A percentile compares a stretch with the other conserved stretches of the same genome.
These are phyloP conservation scores for Aquilaria agallochum DNA, from an alignment of 441 rosid species.

Conservation along the genomic window DNA sequence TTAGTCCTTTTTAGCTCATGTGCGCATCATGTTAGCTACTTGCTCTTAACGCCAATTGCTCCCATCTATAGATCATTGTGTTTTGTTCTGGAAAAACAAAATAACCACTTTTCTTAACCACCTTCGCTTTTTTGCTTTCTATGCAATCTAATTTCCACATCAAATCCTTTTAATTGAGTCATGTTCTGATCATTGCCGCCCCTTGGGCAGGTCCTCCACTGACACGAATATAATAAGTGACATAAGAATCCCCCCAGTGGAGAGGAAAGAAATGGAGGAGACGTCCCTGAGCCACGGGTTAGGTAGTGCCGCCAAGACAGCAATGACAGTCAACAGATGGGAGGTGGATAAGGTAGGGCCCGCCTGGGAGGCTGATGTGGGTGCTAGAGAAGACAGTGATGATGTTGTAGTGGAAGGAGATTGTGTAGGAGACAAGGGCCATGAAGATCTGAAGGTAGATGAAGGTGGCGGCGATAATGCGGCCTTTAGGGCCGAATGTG, in stretches of 20 bases:
- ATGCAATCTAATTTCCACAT: no score
- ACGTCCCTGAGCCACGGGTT: slow-evolving; percentile 70
- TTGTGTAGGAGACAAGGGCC: slow-evolving; percentile 77
- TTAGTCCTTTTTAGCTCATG: no score
- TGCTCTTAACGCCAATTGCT: no score
- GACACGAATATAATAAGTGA: slow-evolving; percentile 53
- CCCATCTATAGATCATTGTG: no score
- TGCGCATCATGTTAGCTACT: no score
- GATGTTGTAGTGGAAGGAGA: slow-evolving; percentile 78
- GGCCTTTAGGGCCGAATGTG: slow-evolving; percentile 53
- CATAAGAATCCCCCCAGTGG: slow-evolving; percentile 65
- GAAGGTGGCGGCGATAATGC: slow-evolving; percentile 36
- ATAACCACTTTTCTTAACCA: no score
- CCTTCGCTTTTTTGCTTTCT: no score
- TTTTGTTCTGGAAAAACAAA: no score
- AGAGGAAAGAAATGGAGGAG: slow-evolving; percentile 66
- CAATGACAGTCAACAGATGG: slow-evolving; percentile 44
- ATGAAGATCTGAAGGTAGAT: slow-evolving; percentile 65
- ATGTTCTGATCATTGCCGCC: no score
- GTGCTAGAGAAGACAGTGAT: slow-evolving; percentile 37
- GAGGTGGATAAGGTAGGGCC: slow-evolving; percentile 27
- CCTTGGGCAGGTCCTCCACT: slow-evolving; percentile 18
- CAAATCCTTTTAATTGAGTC: no score
- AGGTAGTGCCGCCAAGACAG: slow-evolving; percentile 60
- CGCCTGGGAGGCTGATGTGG: slow-evolving; percentile 17